phyloP scores from a whole-genome alignment of 306 rosid genomes.

The Amphicarpaea edgeworthii region DNA sequence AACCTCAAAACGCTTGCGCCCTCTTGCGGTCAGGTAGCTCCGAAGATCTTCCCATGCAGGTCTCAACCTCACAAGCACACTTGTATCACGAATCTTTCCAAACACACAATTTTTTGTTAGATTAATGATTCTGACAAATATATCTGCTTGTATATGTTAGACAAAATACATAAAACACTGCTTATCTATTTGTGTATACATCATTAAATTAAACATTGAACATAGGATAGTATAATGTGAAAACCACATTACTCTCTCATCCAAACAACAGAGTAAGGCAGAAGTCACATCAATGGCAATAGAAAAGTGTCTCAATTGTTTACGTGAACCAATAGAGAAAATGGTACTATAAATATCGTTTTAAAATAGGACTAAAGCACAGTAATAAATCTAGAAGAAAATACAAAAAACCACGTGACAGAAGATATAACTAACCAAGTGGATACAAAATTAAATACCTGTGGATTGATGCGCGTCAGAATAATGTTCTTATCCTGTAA shows the following conservation, averaged over 20 bases:
- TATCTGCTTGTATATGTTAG: constrained; percentile 8
- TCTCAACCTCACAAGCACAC: constrained; percentile 98
- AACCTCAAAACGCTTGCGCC: constrained; percentile 99
- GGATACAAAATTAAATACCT: constrained; percentile 58
- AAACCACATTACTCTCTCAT: not conserved
- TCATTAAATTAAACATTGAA: constrained; percentile 28
- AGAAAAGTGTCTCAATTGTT: constrained; percentile 9
- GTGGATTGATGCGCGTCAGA: constrained; percentile 96
- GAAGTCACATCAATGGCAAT: constrained; percentile 15
- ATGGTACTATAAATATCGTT: constrained; percentile 32
- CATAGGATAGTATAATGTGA: constrained; percentile 3
- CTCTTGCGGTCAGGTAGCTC: constrained; percentile 94
- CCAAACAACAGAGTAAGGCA: constrained; percentile 29
- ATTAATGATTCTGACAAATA: constrained; percentile 23
- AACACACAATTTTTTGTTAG: constrained; percentile 44
- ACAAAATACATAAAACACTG: constrained; percentile 27
- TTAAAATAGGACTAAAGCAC: constrained; percentile 5
- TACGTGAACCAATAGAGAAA: constrained; percentile 21
- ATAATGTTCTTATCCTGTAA: constrained; percentile 88
- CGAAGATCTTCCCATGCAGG: constrained; percentile 99
- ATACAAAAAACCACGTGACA: constrained; percentile 16
- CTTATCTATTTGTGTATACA: not conserved
- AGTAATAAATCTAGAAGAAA: constrained; percentile 26
- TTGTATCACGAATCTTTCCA: constrained; percentile 93
- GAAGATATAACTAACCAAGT: constrained; percentile 22